phyloP scores from a whole-genome alignment of 1,139 yeast species.

The Debaryomycetaceae sp. region DNA sequence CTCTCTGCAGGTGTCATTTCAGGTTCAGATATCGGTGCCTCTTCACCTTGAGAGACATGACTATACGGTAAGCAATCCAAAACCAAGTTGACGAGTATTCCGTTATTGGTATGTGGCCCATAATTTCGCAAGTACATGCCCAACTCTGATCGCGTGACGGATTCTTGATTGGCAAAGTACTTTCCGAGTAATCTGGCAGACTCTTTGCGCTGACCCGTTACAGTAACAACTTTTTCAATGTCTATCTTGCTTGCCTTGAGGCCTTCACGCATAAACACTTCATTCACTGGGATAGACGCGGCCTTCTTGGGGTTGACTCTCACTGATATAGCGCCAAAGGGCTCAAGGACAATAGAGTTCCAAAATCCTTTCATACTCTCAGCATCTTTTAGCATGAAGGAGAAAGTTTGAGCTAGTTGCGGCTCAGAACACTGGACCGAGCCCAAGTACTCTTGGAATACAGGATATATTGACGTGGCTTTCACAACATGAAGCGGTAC shows the following conservation, averaged over 20 bases:
- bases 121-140: constrained; percentile 51
- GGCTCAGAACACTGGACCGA: constrained; percentile 1
- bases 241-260: constrained; percentile 54
- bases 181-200: constrained; percentile 7
- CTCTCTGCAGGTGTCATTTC: neutral
- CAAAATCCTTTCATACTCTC: constrained; percentile 29
- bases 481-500: constrained; percentile 8
- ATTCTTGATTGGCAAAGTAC: constrained; percentile 12
- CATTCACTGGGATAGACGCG: constrained; percentile 14
- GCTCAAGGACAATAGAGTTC: constrained; percentile 36
- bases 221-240: constrained; percentile 37
- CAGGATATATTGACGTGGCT: constrained; percentile 12
- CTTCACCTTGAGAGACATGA: neutral
- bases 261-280: constrained; percentile 53
- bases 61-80: constrained; percentile 13
- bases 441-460: constrained; percentile 8
- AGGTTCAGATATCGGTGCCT: neutral
- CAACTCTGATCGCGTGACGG: constrained; percentile 40
- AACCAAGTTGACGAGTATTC: constrained; percentile 22
- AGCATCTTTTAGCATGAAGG: constrained; percentile 3
- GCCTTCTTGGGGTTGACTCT: constrained; percentile 27
- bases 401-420: constrained; percentile 4
- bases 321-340: constrained; percentile 33
- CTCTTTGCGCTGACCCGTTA: constrained; percentile 13
- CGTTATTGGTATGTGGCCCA: constrained; percentile 41